phyloP scores from a whole-genome alignment of 1,284 basidiomycete species.

The Caloboletus firmus region DNA sequence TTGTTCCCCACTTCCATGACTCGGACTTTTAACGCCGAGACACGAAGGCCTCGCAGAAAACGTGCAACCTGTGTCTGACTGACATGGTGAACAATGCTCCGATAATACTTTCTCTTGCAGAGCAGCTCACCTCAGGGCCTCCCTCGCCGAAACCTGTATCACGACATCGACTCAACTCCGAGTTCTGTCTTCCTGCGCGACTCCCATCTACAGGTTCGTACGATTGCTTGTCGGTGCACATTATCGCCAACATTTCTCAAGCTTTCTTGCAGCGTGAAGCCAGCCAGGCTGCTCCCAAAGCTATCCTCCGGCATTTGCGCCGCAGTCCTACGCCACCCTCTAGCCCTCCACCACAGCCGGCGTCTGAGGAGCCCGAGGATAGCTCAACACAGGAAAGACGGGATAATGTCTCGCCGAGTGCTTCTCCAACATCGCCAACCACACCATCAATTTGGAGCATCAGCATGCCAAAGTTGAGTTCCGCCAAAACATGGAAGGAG shows the following conservation, averaged over 20 bases:
- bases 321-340: slow-evolving; percentile 41
- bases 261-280: slow-evolving; percentile 72
- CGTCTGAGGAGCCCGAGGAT: slow-evolving; percentile 19
- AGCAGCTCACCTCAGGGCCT: slow-evolving; percentile 31
- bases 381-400: slow-evolving; percentile 23
- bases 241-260: slow-evolving; percentile 36
- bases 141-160: slow-evolving; percentile 18
- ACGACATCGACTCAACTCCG: slow-evolving; percentile 42
- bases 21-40: not conserved
- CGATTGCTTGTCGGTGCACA: slow-evolving; percentile 4
- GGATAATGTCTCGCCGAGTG: slow-evolving; percentile 30
- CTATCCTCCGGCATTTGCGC: slow-evolving; percentile 48
- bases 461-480: slow-evolving; percentile 15
- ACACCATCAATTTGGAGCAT: slow-evolving; percentile 28
- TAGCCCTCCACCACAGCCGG: slow-evolving; percentile 17
- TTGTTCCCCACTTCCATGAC: slow-evolving; percentile 19
- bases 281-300: slow-evolving; percentile 50
- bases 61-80: slow-evolving; percentile 5
- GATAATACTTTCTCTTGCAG: slow-evolving; percentile 43
- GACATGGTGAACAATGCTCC: slow-evolving; percentile 58
- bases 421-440: slow-evolving; percentile 35
- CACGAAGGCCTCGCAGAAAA: not conserved
- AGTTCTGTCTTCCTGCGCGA: slow-evolving; percentile 65
- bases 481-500: slow-evolving; percentile 48
- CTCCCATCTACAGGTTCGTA: slow-evolving; percentile 62